Conservation (phyloP, 345 rosid species). For the Carallia brachiata region DNA sequence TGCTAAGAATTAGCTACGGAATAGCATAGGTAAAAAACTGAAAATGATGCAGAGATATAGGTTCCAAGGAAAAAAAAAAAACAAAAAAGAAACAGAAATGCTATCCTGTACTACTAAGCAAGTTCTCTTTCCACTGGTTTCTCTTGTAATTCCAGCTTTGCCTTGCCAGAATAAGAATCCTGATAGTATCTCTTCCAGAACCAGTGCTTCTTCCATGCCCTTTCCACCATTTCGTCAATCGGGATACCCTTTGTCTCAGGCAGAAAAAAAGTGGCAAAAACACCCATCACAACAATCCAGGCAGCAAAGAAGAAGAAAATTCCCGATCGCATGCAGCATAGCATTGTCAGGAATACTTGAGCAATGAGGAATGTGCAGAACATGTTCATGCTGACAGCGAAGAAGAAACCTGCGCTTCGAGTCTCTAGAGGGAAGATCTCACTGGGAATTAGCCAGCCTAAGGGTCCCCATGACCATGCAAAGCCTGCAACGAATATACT, state of each 20-base stretch:
- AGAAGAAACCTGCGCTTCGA: constrained; percentile 52
- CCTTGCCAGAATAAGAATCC: neutral
- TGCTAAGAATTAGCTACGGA: too few relatives aligned
- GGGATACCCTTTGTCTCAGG: constrained; percentile 70
- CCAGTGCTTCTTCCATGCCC: constrained; percentile 64
- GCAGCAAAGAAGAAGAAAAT: constrained; percentile 61
- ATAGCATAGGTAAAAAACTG: too few relatives aligned
- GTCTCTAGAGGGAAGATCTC: constrained; percentile 60
- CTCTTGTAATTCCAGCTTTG: constrained; percentile 3
- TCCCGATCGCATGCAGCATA: constrained; percentile 42
- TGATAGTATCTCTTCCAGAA: constrained; percentile 46
- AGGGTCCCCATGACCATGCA: constrained; percentile 83
- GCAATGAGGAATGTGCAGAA: constrained; percentile 54
- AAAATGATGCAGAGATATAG: neutral
- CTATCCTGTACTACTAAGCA: neutral
- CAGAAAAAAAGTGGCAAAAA: constrained; percentile 29
- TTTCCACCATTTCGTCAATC: constrained; percentile 55
- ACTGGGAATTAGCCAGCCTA: constrained; percentile 65
- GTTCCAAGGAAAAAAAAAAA: neutral
- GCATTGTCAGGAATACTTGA: constrained; percentile 53
- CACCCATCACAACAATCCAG: constrained; percentile 38
- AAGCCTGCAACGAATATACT: constrained; percentile 48
- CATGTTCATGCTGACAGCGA: constrained; percentile 56
- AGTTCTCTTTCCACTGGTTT: neutral
- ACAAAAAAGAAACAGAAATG: neutral